Percentiles rank a stretch among this genome's conserved stretches.
phyloP scores from a whole-genome alignment of 2,329 filamentous ascomycete genomes.

The Ambrosiella cleistominuta region DNA sequence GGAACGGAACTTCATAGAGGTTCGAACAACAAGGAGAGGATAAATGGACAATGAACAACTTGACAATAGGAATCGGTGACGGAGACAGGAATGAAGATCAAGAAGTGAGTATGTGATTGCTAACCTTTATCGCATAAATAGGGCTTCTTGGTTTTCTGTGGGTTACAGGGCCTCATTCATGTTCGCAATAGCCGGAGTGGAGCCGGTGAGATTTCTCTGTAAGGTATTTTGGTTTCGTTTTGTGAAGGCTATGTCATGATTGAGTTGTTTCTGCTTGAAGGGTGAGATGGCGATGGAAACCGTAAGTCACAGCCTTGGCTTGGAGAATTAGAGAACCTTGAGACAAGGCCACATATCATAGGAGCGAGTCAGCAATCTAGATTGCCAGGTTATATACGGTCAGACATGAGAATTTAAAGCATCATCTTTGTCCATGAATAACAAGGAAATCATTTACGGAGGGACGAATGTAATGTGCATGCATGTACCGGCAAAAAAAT shows the following conservation, averaged over 20 bases:
- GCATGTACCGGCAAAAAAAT: too few relatives aligned
- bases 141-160: conserved; percentile 85
- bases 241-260: background rate
- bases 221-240: background rate
- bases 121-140: conserved; percentile 20
- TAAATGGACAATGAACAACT: background rate
- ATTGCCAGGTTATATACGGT: too few relatives aligned
- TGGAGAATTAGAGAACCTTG: background rate
- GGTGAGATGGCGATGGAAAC: background rate
- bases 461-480: too few relatives aligned
- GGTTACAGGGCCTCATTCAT: conserved; percentile 74
- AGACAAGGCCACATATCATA: background rate
- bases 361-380: background rate
- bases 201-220: conserved; percentile 1
- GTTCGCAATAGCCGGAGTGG: conserved; percentile 51
- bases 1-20: background rate
- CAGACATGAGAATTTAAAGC: too few relatives aligned
- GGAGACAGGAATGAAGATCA: background rate
- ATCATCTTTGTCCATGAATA: too few relatives aligned
- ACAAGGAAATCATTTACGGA: too few relatives aligned
- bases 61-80: background rate
- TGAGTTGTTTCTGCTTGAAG: background rate
- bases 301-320: background rate
- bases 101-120: background rate
- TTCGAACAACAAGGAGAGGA: background rate